Evolutionary conservation across 768 basidiomycete species (phyloP).

Genomic region (Lyophyllum atratum): DNA sequence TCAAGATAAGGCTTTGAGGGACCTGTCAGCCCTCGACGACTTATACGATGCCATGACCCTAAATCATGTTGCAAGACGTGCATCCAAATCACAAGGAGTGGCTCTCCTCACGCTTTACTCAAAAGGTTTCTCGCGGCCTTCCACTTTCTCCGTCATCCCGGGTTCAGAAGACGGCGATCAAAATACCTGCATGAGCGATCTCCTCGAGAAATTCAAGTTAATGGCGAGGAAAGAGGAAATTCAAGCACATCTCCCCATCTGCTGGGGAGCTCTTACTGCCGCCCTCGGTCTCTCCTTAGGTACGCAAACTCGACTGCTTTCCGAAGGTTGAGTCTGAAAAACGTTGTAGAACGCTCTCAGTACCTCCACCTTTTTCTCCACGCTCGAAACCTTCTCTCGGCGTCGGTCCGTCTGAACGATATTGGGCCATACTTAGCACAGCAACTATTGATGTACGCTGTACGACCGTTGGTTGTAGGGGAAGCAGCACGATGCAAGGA

Average conservation of each 20-base stretch:
- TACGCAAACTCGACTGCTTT: slow-evolving; percentile 28
- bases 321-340: not conserved
- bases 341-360: slow-evolving; percentile 67
- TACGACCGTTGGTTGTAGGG: slow-evolving; percentile 64
- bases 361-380: slow-evolving; percentile 94
- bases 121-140: slow-evolving; percentile 72
- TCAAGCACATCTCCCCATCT: slow-evolving; percentile 84
- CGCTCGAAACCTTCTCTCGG: slow-evolving; percentile 85
- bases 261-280: slow-evolving; percentile 86
- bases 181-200: slow-evolving; percentile 27
- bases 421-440: slow-evolving; percentile 94
- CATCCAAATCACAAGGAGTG: slow-evolving; percentile 89
- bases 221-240: slow-evolving; percentile 62
- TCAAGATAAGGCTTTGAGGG: slow-evolving; percentile 32
- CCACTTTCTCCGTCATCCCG: slow-evolving; percentile 28
- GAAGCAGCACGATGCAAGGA: slow-evolving; percentile 47
- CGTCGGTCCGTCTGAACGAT: slow-evolving; percentile 87
- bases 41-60: slow-evolving; percentile 85
- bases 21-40: slow-evolving; percentile 62
- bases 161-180: slow-evolving; percentile 23
- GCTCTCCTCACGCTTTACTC: slow-evolving; percentile 89
- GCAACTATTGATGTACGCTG: slow-evolving; percentile 76
- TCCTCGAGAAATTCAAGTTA: slow-evolving; percentile 74
- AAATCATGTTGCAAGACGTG: slow-evolving; percentile 86
- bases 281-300: slow-evolving; percentile 75